These are phyloP conservation scores for Solanum bulbocastanum DNA, from an alignment of 257 asterid genomes.

Conservation along the genomic window DNA sequence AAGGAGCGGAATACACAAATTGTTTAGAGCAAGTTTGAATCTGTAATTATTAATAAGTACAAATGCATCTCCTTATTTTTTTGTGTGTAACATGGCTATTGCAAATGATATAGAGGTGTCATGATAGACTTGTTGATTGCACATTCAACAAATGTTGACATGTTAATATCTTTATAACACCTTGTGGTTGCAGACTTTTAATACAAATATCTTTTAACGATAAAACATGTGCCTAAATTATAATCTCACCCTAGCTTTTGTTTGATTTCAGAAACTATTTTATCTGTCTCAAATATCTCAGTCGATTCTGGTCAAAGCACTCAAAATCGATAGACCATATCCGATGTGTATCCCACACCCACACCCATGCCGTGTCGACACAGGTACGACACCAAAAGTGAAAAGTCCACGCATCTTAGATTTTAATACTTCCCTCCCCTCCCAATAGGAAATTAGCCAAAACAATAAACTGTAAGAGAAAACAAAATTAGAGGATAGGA, in stretches of 20 bases:
- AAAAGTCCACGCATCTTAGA: background rate
- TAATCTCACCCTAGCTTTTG: background rate
- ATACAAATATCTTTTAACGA: background rate
- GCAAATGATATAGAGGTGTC: background rate
- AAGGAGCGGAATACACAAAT: background rate
- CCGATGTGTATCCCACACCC: background rate
- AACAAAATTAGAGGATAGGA: background rate
- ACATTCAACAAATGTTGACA: background rate
- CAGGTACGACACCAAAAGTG: background rate
- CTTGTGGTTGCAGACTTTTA: background rate
- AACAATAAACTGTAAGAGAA: background rate
- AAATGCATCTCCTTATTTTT: background rate
- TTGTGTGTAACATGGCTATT: background rate
- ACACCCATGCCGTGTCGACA: background rate
- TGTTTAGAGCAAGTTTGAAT: background rate
- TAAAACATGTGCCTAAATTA: background rate
- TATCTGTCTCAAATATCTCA: background rate
- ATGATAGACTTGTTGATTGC: background rate
- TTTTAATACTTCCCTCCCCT: background rate
- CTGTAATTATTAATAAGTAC: background rate
- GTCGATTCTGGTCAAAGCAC: background rate
- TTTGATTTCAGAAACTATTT: background rate
- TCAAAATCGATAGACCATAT: background rate
- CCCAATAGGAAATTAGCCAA: background rate
- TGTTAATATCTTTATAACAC: background rate